Evolutionary conservation across 2,329 filamentous ascomycete species (phyloP).

Genomic region (Daldinia eschscholtzii): DNA sequence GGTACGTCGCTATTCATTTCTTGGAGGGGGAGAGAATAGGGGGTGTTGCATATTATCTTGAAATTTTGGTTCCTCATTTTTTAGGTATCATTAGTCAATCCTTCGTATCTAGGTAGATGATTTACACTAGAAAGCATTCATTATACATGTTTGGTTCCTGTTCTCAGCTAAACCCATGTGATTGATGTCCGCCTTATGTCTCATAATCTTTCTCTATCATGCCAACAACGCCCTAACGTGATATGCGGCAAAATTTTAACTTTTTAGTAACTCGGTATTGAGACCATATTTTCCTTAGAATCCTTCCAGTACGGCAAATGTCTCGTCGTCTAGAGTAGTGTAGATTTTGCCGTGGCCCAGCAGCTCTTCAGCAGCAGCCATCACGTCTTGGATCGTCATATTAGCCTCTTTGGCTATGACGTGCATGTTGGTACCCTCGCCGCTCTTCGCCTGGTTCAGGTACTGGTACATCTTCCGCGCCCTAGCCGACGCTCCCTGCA

Average conservation of each 20-base stretch:
- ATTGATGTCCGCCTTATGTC: constrained; percentile 23
- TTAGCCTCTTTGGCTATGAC: constrained; percentile 76
- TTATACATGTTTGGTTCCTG: constrained; percentile 27
- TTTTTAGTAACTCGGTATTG: neutral
- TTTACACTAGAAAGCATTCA: constrained; percentile 42
- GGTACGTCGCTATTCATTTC: constrained; percentile 22
- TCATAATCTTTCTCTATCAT: constrained; percentile 22
- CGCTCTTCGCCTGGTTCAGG: constrained; percentile 76
- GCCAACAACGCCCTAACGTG: constrained; percentile 29
- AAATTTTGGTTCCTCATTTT: constrained; percentile 24
- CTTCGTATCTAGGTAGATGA: constrained; percentile 41
- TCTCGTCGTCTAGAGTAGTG: constrained; percentile 92
- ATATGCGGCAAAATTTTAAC: constrained; percentile 5
- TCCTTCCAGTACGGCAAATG: constrained; percentile 85
- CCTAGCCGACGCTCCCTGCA: constrained; percentile 63
- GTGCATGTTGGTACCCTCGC: constrained; percentile 87
- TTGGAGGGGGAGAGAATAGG: constrained; percentile 6
- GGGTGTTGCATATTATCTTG: constrained; percentile 9
- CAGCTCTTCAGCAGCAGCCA: constrained; percentile 85
- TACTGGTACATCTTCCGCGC: constrained; percentile 80
- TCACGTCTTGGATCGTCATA: constrained; percentile 77
- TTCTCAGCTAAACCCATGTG: constrained; percentile 21
- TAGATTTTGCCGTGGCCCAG: constrained; percentile 81
- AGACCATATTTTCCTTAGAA: constrained; percentile 31
- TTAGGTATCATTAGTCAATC: constrained; percentile 45